Evolutionary conservation across 371 early-diverging fungal species (phyloP), one percentile per base, ranked within the genome.

Genomic region (Blakeslea trispora): DNA sequence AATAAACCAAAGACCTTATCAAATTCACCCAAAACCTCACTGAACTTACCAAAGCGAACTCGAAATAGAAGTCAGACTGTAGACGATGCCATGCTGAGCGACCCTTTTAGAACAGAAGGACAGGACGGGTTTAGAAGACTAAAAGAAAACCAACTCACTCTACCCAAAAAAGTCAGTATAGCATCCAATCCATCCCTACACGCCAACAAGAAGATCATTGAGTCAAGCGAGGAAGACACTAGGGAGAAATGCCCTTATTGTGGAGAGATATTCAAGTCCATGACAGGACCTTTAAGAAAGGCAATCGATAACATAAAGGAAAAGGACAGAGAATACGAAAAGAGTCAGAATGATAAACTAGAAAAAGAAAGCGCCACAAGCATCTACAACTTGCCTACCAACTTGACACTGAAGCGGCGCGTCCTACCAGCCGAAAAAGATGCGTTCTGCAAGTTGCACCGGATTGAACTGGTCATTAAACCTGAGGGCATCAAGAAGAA

Each of bases 401-500:
- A 53, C 11, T 42, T 56, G 24, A 37, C 47, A 14, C 17, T 19
- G 3, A 50, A 45, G 32, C n/a, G 63, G 4, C 45, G 31, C 21
- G 22, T 63, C 1, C 13, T 54, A 0, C 41, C 7, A 10, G 37
- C 6, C 1, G 70, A 69, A 23, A 58, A 69, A 17, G 55, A 63
- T 17, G 22, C 31, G 1, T 84, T 86, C 41, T 86, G 87, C 52
- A 74, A 72, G 5, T 45, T 81, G 11, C 87, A 86, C 58, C 43
- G 63, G 11, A 53, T 66, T 1, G 84, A 85, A 45, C 48, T 71
- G 1, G 64, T 59, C 0, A 55, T 74, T 42, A 79, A 79, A 15
- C 83, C 83, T 1, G 31, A 62, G 11, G 87, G 83, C 0, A 23
- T 41, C 7, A 22, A 53, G 13, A 46, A 59, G 1, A 64, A 74